Evolutionary conservation across 441 rosid species (phyloP), one percentile per base, ranked within the genome.

Genomic region (Euphorbia schlechtendalii): DNA sequence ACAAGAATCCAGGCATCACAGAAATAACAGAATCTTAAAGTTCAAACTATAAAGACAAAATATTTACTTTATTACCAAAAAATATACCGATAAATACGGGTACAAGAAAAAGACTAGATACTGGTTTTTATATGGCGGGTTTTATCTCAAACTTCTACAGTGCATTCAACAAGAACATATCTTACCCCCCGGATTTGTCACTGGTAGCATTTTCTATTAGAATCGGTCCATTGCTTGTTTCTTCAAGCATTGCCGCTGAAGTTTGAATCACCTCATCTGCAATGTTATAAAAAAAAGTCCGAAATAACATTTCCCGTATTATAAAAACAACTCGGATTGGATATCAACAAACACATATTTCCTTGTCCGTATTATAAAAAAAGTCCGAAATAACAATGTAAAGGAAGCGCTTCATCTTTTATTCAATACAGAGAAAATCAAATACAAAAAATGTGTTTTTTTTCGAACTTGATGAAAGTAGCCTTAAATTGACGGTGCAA

Each of bases 141-240:
- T 59, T 15, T 61, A 32, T 61, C 52, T 8, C 21, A 52, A 2
- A 32, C 24, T 51, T 55, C 28, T 15, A 40, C 53, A n/a, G n/a
- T 28, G 22, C 28, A 56, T 55, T 15, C 48, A n/a, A 57, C 48
- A 41, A 53, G 30, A 69, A 71, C 66, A 41, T 62, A 68, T 67
- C 92, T 84, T 93, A 93, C 99, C 92, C 78, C 71, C 55, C 64
- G 66, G 56, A 43, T 56, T 67, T 69, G 49, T 76, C 76, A 66
- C 45, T 45, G 43, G 63, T 63, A 64, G 71, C 70, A 69, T 63
- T 49, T 52, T 48, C 28, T 63, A 59, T 64, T 61, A 46, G 70
- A 57, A 76, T 57, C 67, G 88, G 62, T 59, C 73, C 76, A 63
- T 73, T 70, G 65, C 70, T 75, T 61, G 75, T 74, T 70, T 65